Evolutionary conservation across 495 filamentous ascomycete species (phyloP).

Genomic region (Penicillium daleae): DNA sequence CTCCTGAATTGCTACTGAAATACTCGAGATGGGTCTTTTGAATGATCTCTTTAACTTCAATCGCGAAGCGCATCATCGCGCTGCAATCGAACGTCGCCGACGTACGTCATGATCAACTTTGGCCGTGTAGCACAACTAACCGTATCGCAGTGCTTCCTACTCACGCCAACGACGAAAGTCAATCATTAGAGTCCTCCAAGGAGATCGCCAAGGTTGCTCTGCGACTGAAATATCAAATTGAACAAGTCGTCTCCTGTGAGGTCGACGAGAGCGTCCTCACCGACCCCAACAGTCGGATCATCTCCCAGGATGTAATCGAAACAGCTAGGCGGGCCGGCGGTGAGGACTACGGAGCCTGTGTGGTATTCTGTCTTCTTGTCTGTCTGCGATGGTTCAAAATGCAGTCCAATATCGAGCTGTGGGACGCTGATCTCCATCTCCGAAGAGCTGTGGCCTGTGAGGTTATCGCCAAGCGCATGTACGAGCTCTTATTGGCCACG

Average conservation of each 20-base stretch:
- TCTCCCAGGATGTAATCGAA: slow-evolving; percentile 75
- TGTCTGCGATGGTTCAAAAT: slow-evolving; percentile 90
- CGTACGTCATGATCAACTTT: slow-evolving; percentile 42
- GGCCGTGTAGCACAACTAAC: slow-evolving; percentile 30
- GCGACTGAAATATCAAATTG: slow-evolving; percentile 87
- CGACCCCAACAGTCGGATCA: slow-evolving; percentile 77
- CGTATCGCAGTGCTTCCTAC: slow-evolving; percentile 40
- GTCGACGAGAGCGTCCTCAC: slow-evolving; percentile 73
- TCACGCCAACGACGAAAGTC: slow-evolving; percentile 36
- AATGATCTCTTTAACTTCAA: slow-evolving; percentile 37
- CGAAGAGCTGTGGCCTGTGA: slow-evolving; percentile 85
- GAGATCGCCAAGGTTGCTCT: slow-evolving; percentile 87
- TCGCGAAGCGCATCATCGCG: slow-evolving; percentile 28
- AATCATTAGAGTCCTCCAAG: slow-evolving; percentile 58
- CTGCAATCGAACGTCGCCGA: slow-evolving; percentile 40
- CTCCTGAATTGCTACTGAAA: background rate
- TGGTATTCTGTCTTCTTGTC: slow-evolving; percentile 84
- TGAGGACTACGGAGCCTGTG: slow-evolving; percentile 71
- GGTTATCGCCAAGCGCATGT: slow-evolving; percentile 90
- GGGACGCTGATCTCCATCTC: slow-evolving; percentile 84
- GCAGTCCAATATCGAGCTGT: slow-evolving; percentile 80
- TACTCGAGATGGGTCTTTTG: slow-evolving; percentile 42
- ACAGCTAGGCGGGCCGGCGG: slow-evolving; percentile 83
- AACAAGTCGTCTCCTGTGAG: slow-evolving; percentile 86
- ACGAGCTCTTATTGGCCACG: slow-evolving; percentile 10